These are phyloP conservation scores for Ophiostoma quercus DNA, from an alignment of 2,329 filamentous ascomycete genomes.

Conservation along the genomic window DNA sequence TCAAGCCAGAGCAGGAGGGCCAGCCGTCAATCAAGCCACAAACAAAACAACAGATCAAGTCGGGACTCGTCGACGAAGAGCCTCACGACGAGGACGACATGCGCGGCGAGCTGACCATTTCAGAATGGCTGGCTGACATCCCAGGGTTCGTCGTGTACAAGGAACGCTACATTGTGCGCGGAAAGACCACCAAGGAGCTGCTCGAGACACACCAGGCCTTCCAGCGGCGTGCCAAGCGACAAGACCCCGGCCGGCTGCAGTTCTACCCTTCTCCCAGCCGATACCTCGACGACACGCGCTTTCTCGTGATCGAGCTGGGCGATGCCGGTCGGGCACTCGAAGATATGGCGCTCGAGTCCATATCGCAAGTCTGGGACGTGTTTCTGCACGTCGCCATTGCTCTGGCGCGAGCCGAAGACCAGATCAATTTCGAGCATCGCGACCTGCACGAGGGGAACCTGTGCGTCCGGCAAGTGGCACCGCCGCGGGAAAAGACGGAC, in stretches of 20 bases:
- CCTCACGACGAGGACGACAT: slow-evolving; percentile 52
- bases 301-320: slow-evolving; percentile 58
- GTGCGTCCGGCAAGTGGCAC: slow-evolving; percentile 47
- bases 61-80: slow-evolving; percentile 54
- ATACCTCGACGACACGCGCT: slow-evolving; percentile 53
- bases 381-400: slow-evolving; percentile 57
- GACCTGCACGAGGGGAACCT: slow-evolving; percentile 63
- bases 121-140: slow-evolving; percentile 58
- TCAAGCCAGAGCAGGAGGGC: slow-evolving; percentile 31
- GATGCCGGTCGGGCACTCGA: slow-evolving; percentile 58
- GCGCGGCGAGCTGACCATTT: slow-evolving; percentile 56
- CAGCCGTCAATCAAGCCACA: slow-evolving; percentile 53
- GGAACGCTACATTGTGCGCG: slow-evolving; percentile 55
- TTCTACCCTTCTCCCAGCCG: slow-evolving; percentile 59
- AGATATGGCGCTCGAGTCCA: slow-evolving; percentile 47
- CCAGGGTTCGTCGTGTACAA: slow-evolving; percentile 63
- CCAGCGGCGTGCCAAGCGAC: slow-evolving; percentile 49
- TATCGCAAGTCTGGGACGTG: slow-evolving; percentile 57
- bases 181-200: slow-evolving; percentile 49
- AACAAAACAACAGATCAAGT: slow-evolving; percentile 51
- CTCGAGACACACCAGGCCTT: slow-evolving; percentile 57
- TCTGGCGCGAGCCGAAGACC: slow-evolving; percentile 53
- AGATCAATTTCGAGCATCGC: slow-evolving; percentile 59
- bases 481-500: slow-evolving; percentile 31
- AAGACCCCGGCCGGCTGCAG: slow-evolving; percentile 52